Evolutionary conservation across 148 eudicot genomes (phyloP), one percentile per base, ranked within the genome.

Genomic region (Fallopia convolvulus): DNA sequence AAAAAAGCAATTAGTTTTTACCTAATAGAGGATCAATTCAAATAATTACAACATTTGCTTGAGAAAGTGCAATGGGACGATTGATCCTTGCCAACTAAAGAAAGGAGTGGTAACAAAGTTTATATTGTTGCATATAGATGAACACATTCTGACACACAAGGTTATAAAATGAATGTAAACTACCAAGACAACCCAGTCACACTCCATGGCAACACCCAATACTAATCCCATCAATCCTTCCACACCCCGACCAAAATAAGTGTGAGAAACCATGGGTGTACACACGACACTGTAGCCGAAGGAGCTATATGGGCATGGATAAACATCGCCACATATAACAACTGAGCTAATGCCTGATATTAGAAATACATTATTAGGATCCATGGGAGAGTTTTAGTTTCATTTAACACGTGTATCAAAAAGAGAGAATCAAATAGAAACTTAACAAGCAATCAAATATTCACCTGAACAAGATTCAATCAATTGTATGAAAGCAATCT

Each of bases 131-230:
- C 36, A 3, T 56, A 65, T 42, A 3, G 70, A 40, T 71, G 32
- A 77, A 15, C 14, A 58, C 73, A 75, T 18, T 13, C 9, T 18
- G 61, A 55, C 23, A 71, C 48, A 17, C 8, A n/a, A 66, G 10
- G 44, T 40, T 21, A 9, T 63, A 77, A 0, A 26, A 42, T 0
- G 26, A 49, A 58, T 70, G 0, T 76, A 26, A 8, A 73, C 50
- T 85, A 93, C 98, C 94, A 86, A 80, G 50, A 93, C 98, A 77
- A 93, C 93, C 98, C 98, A 93, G 76, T 93, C 98, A 80, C 98
- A 97, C 83, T 93, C 98, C 87, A 86, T 82, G 55, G 97, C 98
- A 82, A 93, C 94, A 23, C 98, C 98, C 60, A 93, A 83, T 72
- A 93, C 97, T 81, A 93, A 80, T 23, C 98, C 98, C 82, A 87